phyloP scores from a whole-genome alignment of 2,329 filamentous ascomycete genomes.

The Dendryphion nanum region DNA sequence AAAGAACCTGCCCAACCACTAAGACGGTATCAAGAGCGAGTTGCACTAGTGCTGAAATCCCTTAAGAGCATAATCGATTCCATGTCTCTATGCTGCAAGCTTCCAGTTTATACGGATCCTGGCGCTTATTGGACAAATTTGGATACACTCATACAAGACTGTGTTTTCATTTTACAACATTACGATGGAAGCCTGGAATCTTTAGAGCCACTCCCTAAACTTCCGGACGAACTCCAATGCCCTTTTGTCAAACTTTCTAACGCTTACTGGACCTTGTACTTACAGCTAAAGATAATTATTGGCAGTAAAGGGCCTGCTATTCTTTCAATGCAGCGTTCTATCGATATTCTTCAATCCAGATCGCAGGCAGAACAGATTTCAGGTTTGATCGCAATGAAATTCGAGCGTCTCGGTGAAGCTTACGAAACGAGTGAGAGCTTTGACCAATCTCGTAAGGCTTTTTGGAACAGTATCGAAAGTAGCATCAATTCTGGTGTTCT shows the following conservation, averaged over 20 bases:
- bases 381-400: slow-evolving; percentile 61
- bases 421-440: slow-evolving; percentile 54
- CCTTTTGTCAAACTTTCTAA: slow-evolving; percentile 66
- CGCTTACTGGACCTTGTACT: slow-evolving; percentile 66
- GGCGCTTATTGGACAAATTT: slow-evolving; percentile 29
- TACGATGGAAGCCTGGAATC: slow-evolving; percentile 18
- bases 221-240: slow-evolving; percentile 15
- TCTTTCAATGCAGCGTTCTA: slow-evolving; percentile 61
- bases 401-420: slow-evolving; percentile 65
- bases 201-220: too few species aligned
- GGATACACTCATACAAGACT: slow-evolving; percentile 32
- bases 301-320: slow-evolving; percentile 49
- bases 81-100: slow-evolving; percentile 31
- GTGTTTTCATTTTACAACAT: slow-evolving; percentile 23
- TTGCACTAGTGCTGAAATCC: too few species aligned
- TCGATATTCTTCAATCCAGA: slow-evolving; percentile 60
- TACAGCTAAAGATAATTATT: slow-evolving; percentile 48
- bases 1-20: too few species aligned
- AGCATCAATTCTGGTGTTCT: slow-evolving; percentile 61
- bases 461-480: slow-evolving; percentile 61
- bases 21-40: too few species aligned
- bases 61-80: slow-evolving; percentile 39
- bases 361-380: slow-evolving; percentile 56
- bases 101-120: slow-evolving; percentile 12
- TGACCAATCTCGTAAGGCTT: slow-evolving; percentile 58